Evolutionary conservation across 2,329 filamentous ascomycete genomes (phyloP), one percentile per base, ranked within the genome.

Genomic region (Fusarium brachygibbosum): DNA sequence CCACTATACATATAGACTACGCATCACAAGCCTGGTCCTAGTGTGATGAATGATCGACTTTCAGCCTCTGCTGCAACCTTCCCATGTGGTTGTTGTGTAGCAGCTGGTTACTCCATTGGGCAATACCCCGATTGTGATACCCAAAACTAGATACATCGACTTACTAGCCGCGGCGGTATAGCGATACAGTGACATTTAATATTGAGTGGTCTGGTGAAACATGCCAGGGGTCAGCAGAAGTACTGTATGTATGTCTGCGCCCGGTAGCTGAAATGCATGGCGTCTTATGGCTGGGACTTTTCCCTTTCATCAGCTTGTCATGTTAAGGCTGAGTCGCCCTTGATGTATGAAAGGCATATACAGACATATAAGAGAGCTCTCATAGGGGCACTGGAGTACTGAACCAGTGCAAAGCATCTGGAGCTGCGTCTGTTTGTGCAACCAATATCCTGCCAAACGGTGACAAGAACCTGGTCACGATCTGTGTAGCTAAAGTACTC

Each of bases 101-200:
- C 48, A 57, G 53, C 51, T 38, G 45, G 16, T 48, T 65, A 55
- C 62, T 61, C 44, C 34, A 71, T 74, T 74, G 69, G 67, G 62
- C 44, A 58, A 60, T 54, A 54, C 41, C 42, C 41, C 57, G 45
- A 63, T 60, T 66, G 59, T 61, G 58, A 57, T 60, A 68, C 66
- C 66, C 46, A 25, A 29, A 61, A 63, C 44, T 32, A 63, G 54
- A 67, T 51, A 58, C 46, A 63, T 69, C 59, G 38, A 65, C 40
- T 31, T 52, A 37, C 35, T 51, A 59, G 60, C 48, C 40, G 40
- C 25, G 17, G 21, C 19, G 12, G 55, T 44, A 57, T 59, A 55
- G 41, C 50, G 52, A 46, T 51, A 50, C 41, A 44, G 58, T 44
- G 29, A 34, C 42, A 40, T 64, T 35, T 41, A 35, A 28, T 45